Conservation (phyloP, 2,329 filamentous ascomycete species). For the Penicillium corylophilum region DNA sequence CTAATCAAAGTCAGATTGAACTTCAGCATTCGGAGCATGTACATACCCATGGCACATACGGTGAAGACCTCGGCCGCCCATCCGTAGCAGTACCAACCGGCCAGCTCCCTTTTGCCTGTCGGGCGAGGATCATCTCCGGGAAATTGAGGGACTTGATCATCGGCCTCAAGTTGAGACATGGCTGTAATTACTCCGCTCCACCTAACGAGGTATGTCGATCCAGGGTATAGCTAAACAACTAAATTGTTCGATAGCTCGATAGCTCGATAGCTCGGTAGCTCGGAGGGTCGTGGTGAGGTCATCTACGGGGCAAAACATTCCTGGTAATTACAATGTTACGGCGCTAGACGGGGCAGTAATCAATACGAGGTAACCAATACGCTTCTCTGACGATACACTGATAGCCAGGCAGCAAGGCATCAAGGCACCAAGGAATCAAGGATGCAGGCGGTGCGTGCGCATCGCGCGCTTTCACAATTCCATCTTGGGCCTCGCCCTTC, state of each 20-base stretch:
- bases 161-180: conserved; percentile 30
- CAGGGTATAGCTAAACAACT: not conserved
- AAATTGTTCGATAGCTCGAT: not conserved
- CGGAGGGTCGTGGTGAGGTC: conserved; percentile 18
- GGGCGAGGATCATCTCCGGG: conserved; percentile 82
- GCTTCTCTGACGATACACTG: conserved; percentile 7
- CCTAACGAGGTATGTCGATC: not conserved
- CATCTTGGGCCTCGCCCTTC: conserved; percentile 10
- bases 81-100: conserved; percentile 93
- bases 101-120: conserved; percentile 82
- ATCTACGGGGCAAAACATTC: conserved; percentile 3
- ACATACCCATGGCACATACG: conserved; percentile 73
- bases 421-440: conserved; percentile 21
- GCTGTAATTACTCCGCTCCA: conserved; percentile 23
- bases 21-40: not conserved
- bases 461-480: conserved; percentile 20
- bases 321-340: conserved; percentile 1
- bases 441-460: conserved; percentile 15
- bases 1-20: conserved; percentile 46
- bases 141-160: conserved; percentile 56
- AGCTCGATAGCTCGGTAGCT: conserved; percentile 1
- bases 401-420: not conserved
- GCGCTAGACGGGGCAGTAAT: conserved; percentile 1
- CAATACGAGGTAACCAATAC: not conserved
- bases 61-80: conserved; percentile 97